Base-by-base conservation (phyloP, 2,329 filamentous ascomycete species). In the Pleurostoma richardsiae region DNA sequence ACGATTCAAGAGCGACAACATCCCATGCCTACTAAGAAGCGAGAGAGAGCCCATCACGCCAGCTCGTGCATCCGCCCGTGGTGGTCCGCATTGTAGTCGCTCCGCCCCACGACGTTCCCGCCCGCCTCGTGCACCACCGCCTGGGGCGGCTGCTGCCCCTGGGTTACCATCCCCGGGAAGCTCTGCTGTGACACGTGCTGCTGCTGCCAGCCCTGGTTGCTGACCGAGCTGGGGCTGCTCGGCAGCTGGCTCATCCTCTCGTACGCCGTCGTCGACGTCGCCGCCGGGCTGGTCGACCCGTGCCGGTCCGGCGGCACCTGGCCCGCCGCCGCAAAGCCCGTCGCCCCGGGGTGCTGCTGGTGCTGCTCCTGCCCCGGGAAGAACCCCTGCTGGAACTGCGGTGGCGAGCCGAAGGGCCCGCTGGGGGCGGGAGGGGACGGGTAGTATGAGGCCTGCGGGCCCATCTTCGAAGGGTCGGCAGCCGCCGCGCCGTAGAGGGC, bases 61-160 rank as follows among this genome's bases (percentile, higher is more conserved):
- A 73, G 49, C 59, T 73, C 70, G 40, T 72, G 67, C 47, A 71
- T 66, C 46, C 71, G 56, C 2, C 68, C 67, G 6, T 53, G 62
- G 44, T 69, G 65, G 41, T 67, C 57, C 28, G 55, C 44, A 42
- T 64, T 60, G 8, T 56, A 57, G 33, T 58, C 58, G 4, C 51
- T 42, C 10, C 52, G 56, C 7, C 68, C 66, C 10, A 64, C 57
- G 4, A 52, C 56, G 19, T 63, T 61, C 1, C 61, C 60, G 28
- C 65, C 62, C 2, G 67, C 69, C 56, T 73, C 70, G 47, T 71
- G 59, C 28, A 70, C 61, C 3, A 57, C 52, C 4, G 48, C 42
- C 10, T 57, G 56, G 33, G 59, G 56, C 26, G 52, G 50, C 27
- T 57, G 56, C 29, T 54, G 53, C 33, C 59, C 55, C 10, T 42